Percentiles rank a stretch among this genome's conserved stretches.
These are phyloP conservation scores for Lactifluus piperatus DNA, from an alignment of 768 basidiomycete genomes.

Conservation along the genomic window DNA sequence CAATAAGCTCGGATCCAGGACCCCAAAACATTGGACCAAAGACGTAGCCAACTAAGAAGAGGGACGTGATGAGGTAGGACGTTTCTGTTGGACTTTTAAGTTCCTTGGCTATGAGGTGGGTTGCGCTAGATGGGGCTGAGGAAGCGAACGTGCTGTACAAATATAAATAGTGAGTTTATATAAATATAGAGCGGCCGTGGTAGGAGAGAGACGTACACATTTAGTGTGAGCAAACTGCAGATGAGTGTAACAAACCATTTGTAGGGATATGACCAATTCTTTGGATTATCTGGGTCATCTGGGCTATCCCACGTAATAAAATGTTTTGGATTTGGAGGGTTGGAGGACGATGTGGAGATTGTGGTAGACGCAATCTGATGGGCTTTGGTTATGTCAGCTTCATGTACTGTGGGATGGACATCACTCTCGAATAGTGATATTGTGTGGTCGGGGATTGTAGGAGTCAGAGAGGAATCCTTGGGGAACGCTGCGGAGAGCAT, in stretches of 20 bases:
- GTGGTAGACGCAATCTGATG: too few relatives aligned
- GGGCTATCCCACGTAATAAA: slow-evolving; percentile 9
- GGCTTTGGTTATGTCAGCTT: neutral
- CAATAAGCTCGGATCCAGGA: slow-evolving; percentile 15
- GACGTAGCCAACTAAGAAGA: slow-evolving; percentile 11
- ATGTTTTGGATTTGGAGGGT: neutral
- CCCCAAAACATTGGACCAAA: slow-evolving; percentile 17
- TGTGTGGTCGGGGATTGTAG: neutral
- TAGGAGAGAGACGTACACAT: slow-evolving; percentile 11
- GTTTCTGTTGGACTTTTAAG: neutral
- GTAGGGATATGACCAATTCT: slow-evolving; percentile 6
- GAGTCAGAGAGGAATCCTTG: neutral
- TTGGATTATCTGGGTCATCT: slow-evolving; percentile 7
- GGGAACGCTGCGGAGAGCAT: neutral
- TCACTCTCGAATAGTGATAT: too few relatives aligned
- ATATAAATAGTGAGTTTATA: slow-evolving; percentile 4
- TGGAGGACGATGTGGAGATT: neutral
- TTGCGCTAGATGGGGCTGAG: neutral
- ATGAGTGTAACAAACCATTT: slow-evolving; percentile 8
- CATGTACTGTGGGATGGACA: neutral
- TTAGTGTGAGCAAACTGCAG: slow-evolving; percentile 5
- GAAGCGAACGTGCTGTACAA: neutral
- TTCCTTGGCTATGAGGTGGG: neutral
- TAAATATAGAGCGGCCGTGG: neutral
- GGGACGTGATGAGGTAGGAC: slow-evolving; percentile 3